These are phyloP conservation scores for Colletotrichum sidae DNA, from an alignment of 2,329 filamentous ascomycete species.

Conservation along the genomic window DNA sequence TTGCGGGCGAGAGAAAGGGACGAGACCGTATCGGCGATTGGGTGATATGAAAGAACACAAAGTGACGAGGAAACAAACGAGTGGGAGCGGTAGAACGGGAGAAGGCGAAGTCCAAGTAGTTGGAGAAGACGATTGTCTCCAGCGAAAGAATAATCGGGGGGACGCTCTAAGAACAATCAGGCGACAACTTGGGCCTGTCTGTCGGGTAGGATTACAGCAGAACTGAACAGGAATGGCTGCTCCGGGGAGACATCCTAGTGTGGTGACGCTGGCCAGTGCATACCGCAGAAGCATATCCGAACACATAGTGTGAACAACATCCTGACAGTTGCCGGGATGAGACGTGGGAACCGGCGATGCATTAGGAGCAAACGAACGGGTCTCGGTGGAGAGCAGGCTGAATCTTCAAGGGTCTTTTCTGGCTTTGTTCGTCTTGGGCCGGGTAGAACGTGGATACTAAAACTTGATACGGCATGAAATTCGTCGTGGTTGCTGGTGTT, in stretches of 20 bases:
- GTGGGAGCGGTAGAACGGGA: conserved; percentile 25
- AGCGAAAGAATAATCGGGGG: not conserved
- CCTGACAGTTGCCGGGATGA: conserved; percentile 34
- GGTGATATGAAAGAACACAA: not conserved
- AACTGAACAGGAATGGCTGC: conserved; percentile 37
- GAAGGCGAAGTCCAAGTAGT: not conserved
- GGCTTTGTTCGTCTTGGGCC: not conserved
- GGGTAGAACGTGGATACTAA: not conserved
- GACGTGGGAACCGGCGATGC: conserved; percentile 22
- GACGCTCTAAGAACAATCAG: conserved; percentile 35
- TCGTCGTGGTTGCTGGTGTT: too few species aligned
- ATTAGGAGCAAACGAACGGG: conserved; percentile 17
- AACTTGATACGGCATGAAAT: not conserved
- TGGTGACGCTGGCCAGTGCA: conserved; percentile 33
- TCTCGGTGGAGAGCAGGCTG: conserved; percentile 10
- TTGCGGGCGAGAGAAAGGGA: not conserved
- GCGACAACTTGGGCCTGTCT: conserved; percentile 15
- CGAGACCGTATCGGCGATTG: not conserved
- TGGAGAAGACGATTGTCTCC: too few species aligned
- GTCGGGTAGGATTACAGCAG: conserved; percentile 22
- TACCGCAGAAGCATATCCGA: not conserved
- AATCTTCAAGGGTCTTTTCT: conserved; percentile 11
- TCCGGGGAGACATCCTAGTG: conserved; percentile 29
- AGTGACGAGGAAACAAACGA: conserved; percentile 8
- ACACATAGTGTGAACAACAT: conserved; percentile 6